Conservation (phyloP, 179 eudicot genomes). For the Heliamphora pulchella region DNA sequence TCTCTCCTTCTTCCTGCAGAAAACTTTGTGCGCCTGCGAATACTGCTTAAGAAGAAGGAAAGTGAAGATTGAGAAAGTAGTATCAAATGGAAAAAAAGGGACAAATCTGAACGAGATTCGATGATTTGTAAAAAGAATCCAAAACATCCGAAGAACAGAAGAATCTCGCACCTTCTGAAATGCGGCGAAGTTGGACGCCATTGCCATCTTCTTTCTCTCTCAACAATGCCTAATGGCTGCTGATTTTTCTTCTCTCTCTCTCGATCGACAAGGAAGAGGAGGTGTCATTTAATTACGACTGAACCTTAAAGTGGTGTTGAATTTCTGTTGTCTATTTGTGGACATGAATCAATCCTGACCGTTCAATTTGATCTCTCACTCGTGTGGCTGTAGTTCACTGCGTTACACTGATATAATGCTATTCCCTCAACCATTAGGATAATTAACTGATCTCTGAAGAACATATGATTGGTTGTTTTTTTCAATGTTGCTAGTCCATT, state of each 20-base stretch:
- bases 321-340: not conserved
- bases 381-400: constrained; percentile 14
- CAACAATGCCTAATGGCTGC: not conserved
- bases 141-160: not conserved
- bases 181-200: constrained; percentile 34
- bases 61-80: not conserved
- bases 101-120: not conserved
- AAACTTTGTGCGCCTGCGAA: constrained; percentile 24
- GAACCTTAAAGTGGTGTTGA: not conserved
- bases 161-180: constrained; percentile 29
- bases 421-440: not conserved
- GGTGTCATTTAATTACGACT: not conserved
- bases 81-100: not conserved
- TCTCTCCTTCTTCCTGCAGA: constrained; percentile 58
- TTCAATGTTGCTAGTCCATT: no score
- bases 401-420: not conserved
- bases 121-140: no score
- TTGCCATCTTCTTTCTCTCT: constrained; percentile 26
- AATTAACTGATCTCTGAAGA: no score
- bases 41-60: not conserved
- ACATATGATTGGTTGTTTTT: no score
- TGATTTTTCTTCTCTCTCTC: not conserved
- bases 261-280: not conserved
- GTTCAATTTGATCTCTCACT: not conserved
- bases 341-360: constrained; percentile 11